phyloP scores from a whole-genome alignment of 2,329 filamentous ascomycete genomes.

The Colletotrichum tropicale region DNA sequence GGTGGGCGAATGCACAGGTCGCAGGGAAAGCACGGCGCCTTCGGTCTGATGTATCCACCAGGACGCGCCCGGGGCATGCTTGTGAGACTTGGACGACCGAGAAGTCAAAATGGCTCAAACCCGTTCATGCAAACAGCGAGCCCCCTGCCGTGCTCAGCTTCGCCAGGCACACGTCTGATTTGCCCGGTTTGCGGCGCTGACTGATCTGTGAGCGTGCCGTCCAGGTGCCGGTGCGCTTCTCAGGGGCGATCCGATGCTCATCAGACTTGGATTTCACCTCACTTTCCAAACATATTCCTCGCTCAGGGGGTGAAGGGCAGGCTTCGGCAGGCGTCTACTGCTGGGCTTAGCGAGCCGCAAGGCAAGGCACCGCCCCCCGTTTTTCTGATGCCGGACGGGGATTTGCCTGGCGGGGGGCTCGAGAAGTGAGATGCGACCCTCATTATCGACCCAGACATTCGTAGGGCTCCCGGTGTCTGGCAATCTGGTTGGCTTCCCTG shows the following conservation, averaged over 20 bases:
- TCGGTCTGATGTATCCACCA: constrained; percentile 1
- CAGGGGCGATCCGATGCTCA: neutral
- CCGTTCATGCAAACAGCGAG: constrained; percentile 2
- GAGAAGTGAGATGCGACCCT: constrained; percentile 4
- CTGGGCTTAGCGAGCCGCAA: constrained; percentile 9
- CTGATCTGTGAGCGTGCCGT: neutral
- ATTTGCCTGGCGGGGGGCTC: neutral
- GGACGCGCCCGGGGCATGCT: neutral
- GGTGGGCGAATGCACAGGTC: neutral
- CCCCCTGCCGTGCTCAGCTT: neutral
- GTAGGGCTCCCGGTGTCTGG: neutral
- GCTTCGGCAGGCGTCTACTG: neutral
- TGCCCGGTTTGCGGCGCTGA: neutral
- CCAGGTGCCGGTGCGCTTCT: neutral
- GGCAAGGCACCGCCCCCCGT: neutral
- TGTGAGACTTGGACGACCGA: constrained; percentile 4
- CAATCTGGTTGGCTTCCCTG: constrained; percentile 14
- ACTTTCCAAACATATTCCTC: neutral
- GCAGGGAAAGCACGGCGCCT: neutral
- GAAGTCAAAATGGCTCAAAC: constrained; percentile 13
- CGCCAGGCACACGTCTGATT: neutral
- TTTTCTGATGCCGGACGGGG: constrained; percentile 9
- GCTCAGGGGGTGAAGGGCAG: neutral
- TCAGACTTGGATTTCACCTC: neutral
- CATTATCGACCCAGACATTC: neutral